Evolutionary conservation across 116 monocot species (phyloP), one percentile per base, ranked within the genome.

Genomic region (Phalaenopsis hybrid): DNA sequence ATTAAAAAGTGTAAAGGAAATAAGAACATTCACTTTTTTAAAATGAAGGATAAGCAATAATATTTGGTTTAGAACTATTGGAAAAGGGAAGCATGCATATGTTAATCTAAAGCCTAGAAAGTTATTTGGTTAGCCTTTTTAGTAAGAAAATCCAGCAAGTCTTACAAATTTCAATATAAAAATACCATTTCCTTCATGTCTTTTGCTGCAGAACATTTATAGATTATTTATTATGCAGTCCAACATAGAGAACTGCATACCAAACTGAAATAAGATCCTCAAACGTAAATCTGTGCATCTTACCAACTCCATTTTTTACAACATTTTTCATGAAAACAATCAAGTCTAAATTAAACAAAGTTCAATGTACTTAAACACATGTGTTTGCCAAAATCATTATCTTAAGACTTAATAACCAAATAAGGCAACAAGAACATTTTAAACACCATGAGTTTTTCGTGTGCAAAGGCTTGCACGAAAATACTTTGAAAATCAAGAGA

Each of bases 101-200:
- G 41, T 16, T 6, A 41, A 72, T 43, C 41, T 37, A 72, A 15
- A 72, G 72, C 13, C 4, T 37, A 72, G 5, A 67, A 23, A 4
- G 6, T 48, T 0, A 48, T 6, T 6, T 6, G 48, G 48, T 48
- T 48, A 41, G 17, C 0, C 41, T 41, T 37, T 41, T 41, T 15
- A 72, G 41, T 16, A 72, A 72, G 1, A 25, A 72, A 72, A 13
- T 6, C 2, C 13, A 37, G 72, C 16, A 72, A 65, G 65, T 6
- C 65, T 41, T 72, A 72, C 41, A 72, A 72, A 25, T 72, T 72
- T 41, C 72, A 72, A 72, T 72, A 72, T 41, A 72, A 72, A 12
- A 72, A 72, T 16, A 17, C 41, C 21, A 28, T 72, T 72, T 72
- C 41, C 23, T 72, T 6, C 41, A 72, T 65, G 65, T 1, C n/a